Base-by-base conservation (phyloP, 1,139 yeast genomes). In the Debaryomycetaceae sp. region DNA sequence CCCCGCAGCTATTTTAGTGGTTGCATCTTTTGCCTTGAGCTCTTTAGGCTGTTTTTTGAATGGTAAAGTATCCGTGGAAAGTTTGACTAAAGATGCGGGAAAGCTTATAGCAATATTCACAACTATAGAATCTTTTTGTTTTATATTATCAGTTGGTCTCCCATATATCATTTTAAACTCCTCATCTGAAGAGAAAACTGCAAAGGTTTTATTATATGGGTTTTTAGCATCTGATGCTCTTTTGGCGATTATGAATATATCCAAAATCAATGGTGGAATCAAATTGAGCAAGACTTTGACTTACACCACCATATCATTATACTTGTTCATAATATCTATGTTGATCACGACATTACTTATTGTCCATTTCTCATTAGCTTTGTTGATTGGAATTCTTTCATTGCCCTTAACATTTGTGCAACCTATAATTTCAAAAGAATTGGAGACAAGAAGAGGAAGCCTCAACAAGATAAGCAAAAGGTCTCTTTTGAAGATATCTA, bases 331-430 rank as follows among this genome's bases (percentile, higher is more conserved):
- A 46, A 73, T 84, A 42, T 82, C 95, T 29, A 72, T 88, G 57
- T 70, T 83, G 30, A 71, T 89, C 34, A 79, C 88, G 8, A 81
- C 95, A 0, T 65, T 89, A 32, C 70, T 94, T 40, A 88, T 89
- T 50, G 77, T 91, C 31, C 91, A 92, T 61, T 92, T 91, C 61
- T 74, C 97, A 2, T 70, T 92, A 47, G 87, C 97, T 0, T 72
- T 87, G 40, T 58, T 73, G 4, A 69, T 91, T 43, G 94, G 95
- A 0, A 43, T 87, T 1, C 61, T 79, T 24, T 78, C 87, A 1
- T 65, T 83, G 29, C 96, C 97, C 3, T 65, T 91, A 55, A 80
- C 87, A 0, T 79, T 85, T 55, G 66, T 87, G 8, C 74, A 75
- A 24, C 78, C 79, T 6, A 63, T 74, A 3, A 52, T 63, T 18